These are phyloP conservation scores for Leavenworthia alabamica DNA, from an alignment of 345 rosid genomes.

Conservation along the genomic window DNA sequence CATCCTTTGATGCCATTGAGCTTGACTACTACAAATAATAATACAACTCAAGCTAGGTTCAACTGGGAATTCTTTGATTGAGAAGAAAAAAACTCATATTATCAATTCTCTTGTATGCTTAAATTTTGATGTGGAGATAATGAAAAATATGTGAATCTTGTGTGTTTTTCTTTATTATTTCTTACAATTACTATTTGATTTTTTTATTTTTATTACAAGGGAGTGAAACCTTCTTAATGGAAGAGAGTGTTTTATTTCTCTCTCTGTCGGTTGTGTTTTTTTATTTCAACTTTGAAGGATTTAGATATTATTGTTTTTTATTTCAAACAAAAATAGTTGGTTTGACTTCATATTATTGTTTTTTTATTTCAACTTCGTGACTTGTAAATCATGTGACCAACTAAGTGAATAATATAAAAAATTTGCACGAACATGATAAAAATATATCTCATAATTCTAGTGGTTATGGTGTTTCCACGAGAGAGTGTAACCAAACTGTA, in stretches of 20 bases:
- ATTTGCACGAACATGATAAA: conserved; percentile 14
- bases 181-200: background rate
- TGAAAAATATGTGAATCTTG: conserved; percentile 7
- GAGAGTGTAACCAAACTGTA: conserved; percentile 16
- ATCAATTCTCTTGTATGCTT: conserved; percentile 16
- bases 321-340: too few relatives aligned
- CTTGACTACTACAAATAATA: conserved; percentile 34
- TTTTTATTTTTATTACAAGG: conserved; percentile 20
- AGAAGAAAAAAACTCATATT: conserved; percentile 2
- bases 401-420: too few relatives aligned
- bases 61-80: conserved; percentile 89
- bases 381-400: too few relatives aligned
- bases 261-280: conserved; percentile 26
- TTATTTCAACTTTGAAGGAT: conserved; percentile 2
- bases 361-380: too few relatives aligned
- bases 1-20: conserved; percentile 34
- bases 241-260: conserved; percentile 12
- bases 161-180: background rate
- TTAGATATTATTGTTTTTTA: too few relatives aligned
- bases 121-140: conserved; percentile 50
- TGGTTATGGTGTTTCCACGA: conserved; percentile 28
- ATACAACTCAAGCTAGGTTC: conserved; percentile 54
- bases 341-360: too few relatives aligned
- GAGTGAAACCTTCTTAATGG: background rate
- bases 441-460: background rate